These are phyloP conservation scores for Teratosphaeriaceae sp. DNA, from an alignment of 2,329 filamentous ascomycete species.

Conservation along the genomic window DNA sequence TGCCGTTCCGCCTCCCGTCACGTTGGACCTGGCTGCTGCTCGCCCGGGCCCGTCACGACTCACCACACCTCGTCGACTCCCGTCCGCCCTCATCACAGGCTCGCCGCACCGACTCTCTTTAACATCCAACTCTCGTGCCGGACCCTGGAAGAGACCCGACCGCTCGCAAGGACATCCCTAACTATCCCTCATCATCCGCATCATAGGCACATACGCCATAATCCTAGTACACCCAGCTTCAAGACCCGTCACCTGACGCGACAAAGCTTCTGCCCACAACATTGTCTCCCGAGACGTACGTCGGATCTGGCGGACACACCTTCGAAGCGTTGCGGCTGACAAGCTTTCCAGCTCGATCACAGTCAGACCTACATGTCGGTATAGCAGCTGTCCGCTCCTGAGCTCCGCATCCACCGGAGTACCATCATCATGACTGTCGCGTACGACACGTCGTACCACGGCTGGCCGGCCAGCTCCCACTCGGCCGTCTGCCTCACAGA, in stretches of 20 bases:
- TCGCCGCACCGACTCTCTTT: constrained; percentile 26
- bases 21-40: constrained; percentile 20
- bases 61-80: constrained; percentile 18
- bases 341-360: background rate
- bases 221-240: constrained; percentile 12
- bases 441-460: constrained; percentile 63
- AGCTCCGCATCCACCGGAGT: constrained; percentile 19
- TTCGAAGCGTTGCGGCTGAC: too few relatives aligned
- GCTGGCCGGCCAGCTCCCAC: constrained; percentile 47
- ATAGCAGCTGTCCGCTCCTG: constrained; percentile 14
- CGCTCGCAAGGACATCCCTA: constrained; percentile 18
- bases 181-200: constrained; percentile 5
- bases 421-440: constrained; percentile 63
- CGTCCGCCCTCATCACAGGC: too few relatives aligned
- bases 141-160: constrained; percentile 21
- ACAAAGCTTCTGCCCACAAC: constrained; percentile 1
- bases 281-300: constrained; percentile 6
- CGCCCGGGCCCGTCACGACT: constrained; percentile 10
- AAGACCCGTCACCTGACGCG: constrained; percentile 4
- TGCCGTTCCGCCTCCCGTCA: constrained; percentile 25
- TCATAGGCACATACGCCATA: constrained; percentile 18
- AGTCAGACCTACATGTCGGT: constrained; percentile 17
- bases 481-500: constrained; percentile 66
- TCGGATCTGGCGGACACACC: constrained; percentile 1
- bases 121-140: constrained; percentile 27